phyloP scores from a whole-genome alignment of 2,329 filamentous ascomycete genomes.

The Gliomastix tumulicola region DNA sequence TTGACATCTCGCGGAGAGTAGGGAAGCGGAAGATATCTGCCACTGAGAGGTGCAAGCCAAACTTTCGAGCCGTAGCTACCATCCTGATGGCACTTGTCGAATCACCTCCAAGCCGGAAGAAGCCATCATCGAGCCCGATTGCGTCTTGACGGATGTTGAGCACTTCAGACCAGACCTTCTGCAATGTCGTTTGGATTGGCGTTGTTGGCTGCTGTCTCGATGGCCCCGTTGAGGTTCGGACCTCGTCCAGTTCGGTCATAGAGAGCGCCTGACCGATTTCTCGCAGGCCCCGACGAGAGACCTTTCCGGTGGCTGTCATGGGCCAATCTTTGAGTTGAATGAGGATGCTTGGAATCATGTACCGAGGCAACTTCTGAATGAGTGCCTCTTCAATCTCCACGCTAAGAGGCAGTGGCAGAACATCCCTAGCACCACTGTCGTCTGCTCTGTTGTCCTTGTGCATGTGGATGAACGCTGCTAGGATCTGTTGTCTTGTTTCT shows the following conservation, averaged over 20 bases:
- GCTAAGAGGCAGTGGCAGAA: background rate
- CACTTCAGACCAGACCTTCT: background rate
- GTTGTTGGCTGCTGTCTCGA: background rate
- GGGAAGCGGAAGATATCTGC: slow-evolving; percentile 2
- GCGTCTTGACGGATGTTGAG: background rate
- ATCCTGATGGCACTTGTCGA: slow-evolving; percentile 28
- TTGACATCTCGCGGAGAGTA: background rate
- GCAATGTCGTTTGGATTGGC: background rate
- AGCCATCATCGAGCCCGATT: slow-evolving; percentile 48
- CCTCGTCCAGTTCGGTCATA: slow-evolving; percentile 28
- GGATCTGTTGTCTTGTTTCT: no score
- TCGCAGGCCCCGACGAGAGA: slow-evolving; percentile 3
- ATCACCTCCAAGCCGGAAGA: slow-evolving; percentile 49
- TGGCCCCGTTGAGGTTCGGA: slow-evolving; percentile 5
- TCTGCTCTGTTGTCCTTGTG: slow-evolving; percentile 2
- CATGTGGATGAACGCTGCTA: background rate
- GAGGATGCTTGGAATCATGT: slow-evolving; percentile 5
- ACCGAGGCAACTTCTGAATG: background rate
- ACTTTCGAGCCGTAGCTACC: slow-evolving; percentile 1
- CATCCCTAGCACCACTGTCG: slow-evolving; percentile 8
- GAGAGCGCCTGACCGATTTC: slow-evolving; percentile 6
- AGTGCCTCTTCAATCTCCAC: background rate
- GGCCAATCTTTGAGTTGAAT: slow-evolving; percentile 3
- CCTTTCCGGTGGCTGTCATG: slow-evolving; percentile 4
- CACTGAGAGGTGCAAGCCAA: background rate